Evolutionary conservation across 2,329 filamentous ascomycete species (phyloP).

Genomic region (Fusarium guadeloupense): DNA sequence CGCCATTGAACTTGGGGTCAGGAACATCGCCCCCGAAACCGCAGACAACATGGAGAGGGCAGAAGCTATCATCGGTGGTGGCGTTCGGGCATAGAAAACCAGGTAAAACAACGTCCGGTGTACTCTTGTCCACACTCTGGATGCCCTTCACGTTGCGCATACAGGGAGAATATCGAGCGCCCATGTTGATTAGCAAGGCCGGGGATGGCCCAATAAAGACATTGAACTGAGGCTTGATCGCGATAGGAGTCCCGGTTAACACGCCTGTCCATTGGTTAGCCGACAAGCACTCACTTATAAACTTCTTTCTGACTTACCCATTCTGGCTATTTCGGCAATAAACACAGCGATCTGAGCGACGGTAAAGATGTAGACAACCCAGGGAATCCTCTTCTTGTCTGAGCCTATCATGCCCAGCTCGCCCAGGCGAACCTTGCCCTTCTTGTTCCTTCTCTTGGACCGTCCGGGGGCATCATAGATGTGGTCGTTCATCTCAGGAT

Average conservation of each 20-base stretch:
- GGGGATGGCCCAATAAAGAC: conserved; percentile 96
- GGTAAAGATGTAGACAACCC: conserved; percentile 84
- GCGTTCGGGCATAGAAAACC: conserved; percentile 85
- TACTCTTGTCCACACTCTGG: conserved; percentile 57
- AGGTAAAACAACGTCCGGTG: conserved; percentile 43
- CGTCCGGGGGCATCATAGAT: conserved; percentile 64
- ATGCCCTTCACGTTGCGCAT: conserved; percentile 85
- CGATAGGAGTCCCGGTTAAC: conserved; percentile 80
- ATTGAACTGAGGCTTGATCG: conserved; percentile 88
- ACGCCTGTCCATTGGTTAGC: conserved; percentile 60
- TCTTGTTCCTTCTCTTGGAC: conserved; percentile 48
- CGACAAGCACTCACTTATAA: background rate
- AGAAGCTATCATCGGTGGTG: conserved; percentile 69
- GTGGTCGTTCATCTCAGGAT: conserved; percentile 62
- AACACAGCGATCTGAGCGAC: conserved; percentile 84
- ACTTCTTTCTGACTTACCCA: conserved; percentile 64
- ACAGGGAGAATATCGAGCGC: conserved; percentile 88
- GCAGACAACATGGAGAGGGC: conserved; percentile 81
- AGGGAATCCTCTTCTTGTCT: conserved; percentile 70
- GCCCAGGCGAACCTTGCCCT: conserved; percentile 62
- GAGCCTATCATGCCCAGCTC: conserved; percentile 68
- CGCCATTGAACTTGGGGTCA: conserved; percentile 68
- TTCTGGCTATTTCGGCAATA: conserved; percentile 85
- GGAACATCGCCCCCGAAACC: conserved; percentile 77
- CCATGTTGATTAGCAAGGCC: conserved; percentile 95